These are phyloP conservation scores for Fraxinus albicans DNA, from an alignment of 305 asterid genomes.

Conservation along the genomic window DNA sequence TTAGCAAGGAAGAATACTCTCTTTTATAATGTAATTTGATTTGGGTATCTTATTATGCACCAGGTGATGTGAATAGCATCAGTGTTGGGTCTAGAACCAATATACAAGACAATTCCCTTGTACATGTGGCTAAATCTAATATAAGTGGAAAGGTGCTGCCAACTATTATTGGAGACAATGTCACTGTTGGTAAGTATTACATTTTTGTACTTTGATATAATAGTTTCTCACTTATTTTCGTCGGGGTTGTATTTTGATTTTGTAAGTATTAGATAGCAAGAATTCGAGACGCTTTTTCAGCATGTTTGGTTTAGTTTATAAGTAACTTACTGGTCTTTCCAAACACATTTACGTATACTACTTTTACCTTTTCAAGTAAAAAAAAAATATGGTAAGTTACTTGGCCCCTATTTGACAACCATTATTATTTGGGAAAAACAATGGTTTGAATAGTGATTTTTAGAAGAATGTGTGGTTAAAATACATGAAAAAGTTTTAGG, in stretches of 20 bases:
- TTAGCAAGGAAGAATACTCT: neutral
- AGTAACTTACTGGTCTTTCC: neutral
- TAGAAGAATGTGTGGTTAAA: no score
- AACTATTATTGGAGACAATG: conserved; percentile 80
- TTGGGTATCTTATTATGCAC: conserved; percentile 19
- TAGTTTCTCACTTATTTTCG: neutral
- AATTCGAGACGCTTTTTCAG: neutral
- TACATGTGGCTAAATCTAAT: conserved; percentile 88
- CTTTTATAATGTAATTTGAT: conserved; percentile 9
- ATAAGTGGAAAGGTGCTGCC: conserved; percentile 73
- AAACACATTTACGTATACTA: neutral
- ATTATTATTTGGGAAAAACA: no score
- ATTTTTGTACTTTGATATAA: conserved; percentile 9
- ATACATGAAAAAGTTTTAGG: no score
- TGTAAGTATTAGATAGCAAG: neutral
- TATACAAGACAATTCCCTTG: conserved; percentile 87
- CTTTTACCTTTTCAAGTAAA: neutral
- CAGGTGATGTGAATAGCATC: conserved; percentile 88
- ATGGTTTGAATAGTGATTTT: no score
- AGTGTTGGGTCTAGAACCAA: conserved; percentile 82
- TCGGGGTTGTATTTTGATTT: neutral
- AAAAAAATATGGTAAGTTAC: no score
- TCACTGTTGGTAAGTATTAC: conserved; percentile 66
- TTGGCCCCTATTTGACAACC: no score
- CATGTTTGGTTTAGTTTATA: neutral